phyloP scores from a whole-genome alignment of 2,329 filamentous ascomycete species.

The Verticillium dahliae region DNA sequence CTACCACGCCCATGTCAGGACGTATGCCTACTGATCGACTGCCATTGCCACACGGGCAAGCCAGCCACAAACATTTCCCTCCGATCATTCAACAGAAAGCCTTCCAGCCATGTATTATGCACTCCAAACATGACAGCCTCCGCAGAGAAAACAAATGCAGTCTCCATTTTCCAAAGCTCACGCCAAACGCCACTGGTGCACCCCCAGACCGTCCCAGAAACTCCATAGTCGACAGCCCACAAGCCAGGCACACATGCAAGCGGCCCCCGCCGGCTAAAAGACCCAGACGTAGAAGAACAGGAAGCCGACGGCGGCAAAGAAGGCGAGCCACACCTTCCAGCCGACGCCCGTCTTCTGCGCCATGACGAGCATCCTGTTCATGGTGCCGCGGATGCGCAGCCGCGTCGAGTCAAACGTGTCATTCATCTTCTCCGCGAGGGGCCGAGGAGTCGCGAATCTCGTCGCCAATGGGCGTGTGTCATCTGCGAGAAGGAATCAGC shows the following conservation, averaged over 20 bases:
- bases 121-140: too few species aligned
- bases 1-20: too few species aligned
- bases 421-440: constrained; percentile 90
- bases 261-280: constrained; percentile 40
- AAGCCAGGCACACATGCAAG: background rate
- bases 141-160: too few species aligned
- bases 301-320: constrained; percentile 76
- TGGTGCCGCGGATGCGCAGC: constrained; percentile 76
- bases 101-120: too few species aligned
- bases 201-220: too few species aligned
- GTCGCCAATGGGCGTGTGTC: constrained; percentile 82
- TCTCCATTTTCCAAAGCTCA: too few species aligned
- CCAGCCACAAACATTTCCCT: too few species aligned
- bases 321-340: constrained; percentile 89
- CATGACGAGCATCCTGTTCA: constrained; percentile 97
- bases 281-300: constrained; percentile 93
- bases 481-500: constrained; percentile 46
- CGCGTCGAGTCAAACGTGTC: constrained; percentile 85
- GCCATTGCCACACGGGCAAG: too few species aligned
- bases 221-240: background rate
- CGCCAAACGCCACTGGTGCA: too few species aligned
- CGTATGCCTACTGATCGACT: too few species aligned
- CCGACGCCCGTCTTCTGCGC: constrained; percentile 88
- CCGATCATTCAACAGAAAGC: too few species aligned
- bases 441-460: constrained; percentile 89